Evolutionary conservation across 805 yeast genomes (phyloP).

Genomic region (Suhomyces xylopsoci): DNA sequence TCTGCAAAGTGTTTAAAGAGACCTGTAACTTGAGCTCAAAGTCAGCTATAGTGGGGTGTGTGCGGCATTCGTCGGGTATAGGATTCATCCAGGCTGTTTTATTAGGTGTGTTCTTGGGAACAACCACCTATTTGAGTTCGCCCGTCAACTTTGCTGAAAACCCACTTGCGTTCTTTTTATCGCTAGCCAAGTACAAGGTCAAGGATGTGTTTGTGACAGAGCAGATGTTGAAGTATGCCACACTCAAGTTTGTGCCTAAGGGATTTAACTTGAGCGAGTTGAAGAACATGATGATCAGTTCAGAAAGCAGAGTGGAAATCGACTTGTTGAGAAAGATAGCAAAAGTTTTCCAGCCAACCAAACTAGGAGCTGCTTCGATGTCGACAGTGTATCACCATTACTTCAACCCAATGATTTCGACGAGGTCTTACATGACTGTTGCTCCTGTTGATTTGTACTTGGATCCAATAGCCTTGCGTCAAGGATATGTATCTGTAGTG

Average conservation of each 20-base stretch:
- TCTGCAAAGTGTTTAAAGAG: conserved; percentile 87
- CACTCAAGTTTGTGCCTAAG: conserved; percentile 56
- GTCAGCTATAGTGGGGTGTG: conserved; percentile 79
- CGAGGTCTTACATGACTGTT: conserved; percentile 82
- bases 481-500: conserved; percentile 78
- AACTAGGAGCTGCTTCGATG: conserved; percentile 64
- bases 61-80: conserved; percentile 75
- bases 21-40: conserved; percentile 79
- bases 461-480: conserved; percentile 85
- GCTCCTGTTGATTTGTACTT: conserved; percentile 85
- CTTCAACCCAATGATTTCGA: conserved; percentile 77
- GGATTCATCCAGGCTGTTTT: conserved; percentile 87
- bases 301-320: conserved; percentile 69
- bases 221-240: conserved; percentile 76
- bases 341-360: conserved; percentile 59
- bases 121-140: conserved; percentile 76
- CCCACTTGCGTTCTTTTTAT: conserved; percentile 67
- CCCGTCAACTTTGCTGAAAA: conserved; percentile 74
- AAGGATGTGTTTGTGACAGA: conserved; percentile 84
- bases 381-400: conserved; percentile 75
- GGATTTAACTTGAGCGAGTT: conserved; percentile 60
- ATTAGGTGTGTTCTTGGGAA: conserved; percentile 82
- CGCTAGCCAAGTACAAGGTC: conserved; percentile 72
- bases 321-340: conserved; percentile 57
- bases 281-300: conserved; percentile 81